Conservation (phyloP, 139 green algal genomes). For the Chlorella sp. region DNA sequence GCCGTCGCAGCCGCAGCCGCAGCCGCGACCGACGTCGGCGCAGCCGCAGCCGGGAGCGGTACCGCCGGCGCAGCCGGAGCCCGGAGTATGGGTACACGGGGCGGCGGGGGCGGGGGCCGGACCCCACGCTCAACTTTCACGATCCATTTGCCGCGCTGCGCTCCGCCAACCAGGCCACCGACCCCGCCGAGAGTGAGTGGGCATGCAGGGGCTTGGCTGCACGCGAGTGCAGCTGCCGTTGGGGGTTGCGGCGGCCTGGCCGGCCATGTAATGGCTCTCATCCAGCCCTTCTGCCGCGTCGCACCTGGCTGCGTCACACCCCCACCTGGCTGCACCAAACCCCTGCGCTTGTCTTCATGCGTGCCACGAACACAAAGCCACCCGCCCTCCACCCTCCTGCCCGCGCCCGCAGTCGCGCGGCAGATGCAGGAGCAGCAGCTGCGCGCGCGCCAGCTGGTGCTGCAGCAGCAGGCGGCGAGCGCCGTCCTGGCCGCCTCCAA, state of each 20-base stretch:
- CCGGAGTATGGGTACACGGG: conserved; percentile 57
- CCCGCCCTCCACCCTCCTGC: background rate
- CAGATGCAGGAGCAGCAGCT: conserved; percentile 87
- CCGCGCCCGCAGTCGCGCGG: conserved; percentile 43
- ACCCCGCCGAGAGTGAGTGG: conserved; percentile 43
- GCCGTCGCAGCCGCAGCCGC: conserved; percentile 3
- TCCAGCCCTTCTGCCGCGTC: no score
- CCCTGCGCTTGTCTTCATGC: background rate
- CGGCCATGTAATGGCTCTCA: no score
- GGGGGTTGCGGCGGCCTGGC: no score
- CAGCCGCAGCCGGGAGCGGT: conserved; percentile 30
- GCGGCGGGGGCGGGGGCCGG: conserved; percentile 31
- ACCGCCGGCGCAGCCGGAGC: conserved; percentile 15
- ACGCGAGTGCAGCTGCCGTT: background rate
- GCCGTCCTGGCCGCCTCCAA: conserved; percentile 73
- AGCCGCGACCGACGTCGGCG: background rate
- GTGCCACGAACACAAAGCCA: no score
- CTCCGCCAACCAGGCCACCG: conserved; percentile 9
- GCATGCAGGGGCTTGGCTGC: no score
- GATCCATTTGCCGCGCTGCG: conserved; percentile 60
- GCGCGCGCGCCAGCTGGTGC: conserved; percentile 72
- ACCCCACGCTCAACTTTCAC: conserved; percentile 23
- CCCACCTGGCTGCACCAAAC: background rate
- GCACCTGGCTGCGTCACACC: background rate
- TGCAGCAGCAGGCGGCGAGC: conserved; percentile 82